Percentiles rank a stretch among this genome's conserved stretches.
These are phyloP conservation scores for Casuarina cunninghamiana DNA, from an alignment of 306 rosid species.

Conservation along the genomic window DNA sequence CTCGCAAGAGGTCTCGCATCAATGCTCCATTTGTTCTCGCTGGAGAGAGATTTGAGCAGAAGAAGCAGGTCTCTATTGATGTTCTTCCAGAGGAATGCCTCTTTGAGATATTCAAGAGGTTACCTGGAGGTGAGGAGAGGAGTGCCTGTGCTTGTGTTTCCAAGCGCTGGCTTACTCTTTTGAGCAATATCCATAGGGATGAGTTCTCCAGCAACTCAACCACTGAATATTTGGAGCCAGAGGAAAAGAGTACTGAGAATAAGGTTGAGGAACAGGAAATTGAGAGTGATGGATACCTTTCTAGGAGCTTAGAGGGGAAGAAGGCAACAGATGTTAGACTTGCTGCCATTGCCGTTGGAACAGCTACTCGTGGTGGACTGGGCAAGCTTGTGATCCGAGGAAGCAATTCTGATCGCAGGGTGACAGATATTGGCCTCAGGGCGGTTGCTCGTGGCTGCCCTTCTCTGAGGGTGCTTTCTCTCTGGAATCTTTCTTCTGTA, in stretches of 20 bases:
- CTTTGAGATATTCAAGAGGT: conserved; percentile 87
- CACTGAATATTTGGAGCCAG: conserved; percentile 10
- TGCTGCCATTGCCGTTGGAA: conserved; percentile 85
- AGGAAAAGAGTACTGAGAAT: conserved; percentile 25
- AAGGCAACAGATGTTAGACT: conserved; percentile 91
- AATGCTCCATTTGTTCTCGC: conserved; percentile 52
- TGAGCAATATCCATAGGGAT: conserved; percentile 56
- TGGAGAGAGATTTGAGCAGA: conserved; percentile 52
- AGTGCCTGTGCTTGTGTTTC: conserved; percentile 76
- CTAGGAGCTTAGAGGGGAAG: conserved; percentile 85
- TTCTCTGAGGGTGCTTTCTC: conserved; percentile 69
- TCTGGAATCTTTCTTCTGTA: conserved; percentile 61
- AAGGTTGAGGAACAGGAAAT: conserved; percentile 48
- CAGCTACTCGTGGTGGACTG: conserved; percentile 86
- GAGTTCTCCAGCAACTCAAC: conserved; percentile 47
- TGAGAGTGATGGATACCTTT: conserved; percentile 70
- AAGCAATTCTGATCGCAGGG: conserved; percentile 43
- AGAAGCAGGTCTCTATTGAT: conserved; percentile 65
- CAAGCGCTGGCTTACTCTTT: conserved; percentile 86
- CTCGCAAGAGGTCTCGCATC: conserved; percentile 73
- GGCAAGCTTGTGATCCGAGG: conserved; percentile 79
- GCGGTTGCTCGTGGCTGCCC: conserved; percentile 80
- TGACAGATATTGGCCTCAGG: conserved; percentile 72
- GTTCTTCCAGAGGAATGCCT: conserved; percentile 90
- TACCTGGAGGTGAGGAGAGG: conserved; percentile 78